Conservation (phyloP, 139 green algal species). For the Chlorella vulgaris region DNA sequence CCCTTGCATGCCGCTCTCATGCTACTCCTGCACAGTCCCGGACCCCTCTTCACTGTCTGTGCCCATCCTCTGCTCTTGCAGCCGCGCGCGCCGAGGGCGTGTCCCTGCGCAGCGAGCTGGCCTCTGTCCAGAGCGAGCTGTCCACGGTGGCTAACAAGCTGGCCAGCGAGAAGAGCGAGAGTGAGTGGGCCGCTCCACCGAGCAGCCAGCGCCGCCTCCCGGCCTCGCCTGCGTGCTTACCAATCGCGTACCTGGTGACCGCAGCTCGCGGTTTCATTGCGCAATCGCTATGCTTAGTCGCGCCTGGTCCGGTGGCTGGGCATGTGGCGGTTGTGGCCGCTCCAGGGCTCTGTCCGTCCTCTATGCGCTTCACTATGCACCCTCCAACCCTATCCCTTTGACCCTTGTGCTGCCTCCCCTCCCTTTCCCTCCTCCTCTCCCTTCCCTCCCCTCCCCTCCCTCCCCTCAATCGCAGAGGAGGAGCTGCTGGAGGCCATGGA, state of each 20-base stretch:
- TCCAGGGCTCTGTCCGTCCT: too few relatives aligned
- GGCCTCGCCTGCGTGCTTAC: too few relatives aligned
- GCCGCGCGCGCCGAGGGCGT: slow-evolving; percentile 42
- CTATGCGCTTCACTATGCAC: too few relatives aligned
- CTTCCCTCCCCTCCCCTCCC: neutral
- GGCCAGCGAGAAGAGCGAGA: slow-evolving; percentile 31
- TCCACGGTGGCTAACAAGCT: slow-evolving; percentile 31
- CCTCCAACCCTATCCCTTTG: too few relatives aligned
- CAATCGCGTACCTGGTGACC: too few relatives aligned
- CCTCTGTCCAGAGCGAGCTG: slow-evolving; percentile 40
- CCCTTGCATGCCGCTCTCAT: neutral
- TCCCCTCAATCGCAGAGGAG: slow-evolving; percentile 9
- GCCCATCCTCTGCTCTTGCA: neutral
- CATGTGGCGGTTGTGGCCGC: too few relatives aligned
- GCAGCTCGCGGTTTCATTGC: too few relatives aligned
- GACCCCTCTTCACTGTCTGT: neutral
- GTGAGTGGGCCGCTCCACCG: slow-evolving; percentile 12
- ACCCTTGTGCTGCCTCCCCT: neutral
- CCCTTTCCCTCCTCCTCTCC: neutral
- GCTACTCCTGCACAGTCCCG: too few relatives aligned
- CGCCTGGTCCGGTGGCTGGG: too few relatives aligned
- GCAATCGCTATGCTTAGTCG: too few relatives aligned
- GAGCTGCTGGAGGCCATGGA: slow-evolving; percentile 45
- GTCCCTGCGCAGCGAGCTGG: slow-evolving; percentile 46
- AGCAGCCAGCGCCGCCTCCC: too few relatives aligned